These are phyloP conservation scores for Xylaria telfairii DNA, from an alignment of 495 filamentous ascomycete species.

Conservation along the genomic window DNA sequence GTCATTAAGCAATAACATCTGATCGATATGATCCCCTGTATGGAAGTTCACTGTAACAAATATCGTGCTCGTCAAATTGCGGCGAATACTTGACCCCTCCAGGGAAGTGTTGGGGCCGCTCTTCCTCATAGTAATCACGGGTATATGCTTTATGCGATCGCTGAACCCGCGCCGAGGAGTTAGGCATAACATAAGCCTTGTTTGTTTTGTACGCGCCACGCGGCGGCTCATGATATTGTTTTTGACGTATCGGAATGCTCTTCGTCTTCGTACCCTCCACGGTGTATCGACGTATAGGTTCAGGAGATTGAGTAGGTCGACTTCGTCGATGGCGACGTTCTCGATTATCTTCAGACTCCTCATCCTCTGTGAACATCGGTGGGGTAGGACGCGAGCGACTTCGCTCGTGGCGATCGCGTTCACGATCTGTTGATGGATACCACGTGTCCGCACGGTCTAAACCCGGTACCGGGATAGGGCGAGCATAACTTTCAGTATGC, in stretches of 20 bases:
- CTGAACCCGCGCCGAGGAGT: conserved; percentile 30
- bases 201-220: conserved; percentile 30
- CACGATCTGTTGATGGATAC: conserved; percentile 25
- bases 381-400: conserved; percentile 34
- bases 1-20: conserved; percentile 12
- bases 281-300: conserved; percentile 30
- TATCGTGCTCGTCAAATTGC: conserved; percentile 28
- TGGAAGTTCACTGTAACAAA: conserved; percentile 28
- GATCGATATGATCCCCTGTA: conserved; percentile 18
- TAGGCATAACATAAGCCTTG: conserved; percentile 29
- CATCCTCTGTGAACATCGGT: conserved; percentile 30
- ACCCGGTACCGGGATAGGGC: conserved; percentile 26
- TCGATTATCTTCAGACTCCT: conserved; percentile 34
- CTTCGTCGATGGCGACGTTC: conserved; percentile 34
- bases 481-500: conserved; percentile 40
- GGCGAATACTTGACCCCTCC: conserved; percentile 30
- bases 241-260: conserved; percentile 29
- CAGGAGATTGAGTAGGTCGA: conserved; percentile 37
- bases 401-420: conserved; percentile 32
- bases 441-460: conserved; percentile 34
- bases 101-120: conserved; percentile 24
- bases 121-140: conserved; percentile 32
- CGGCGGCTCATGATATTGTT: conserved; percentile 28
- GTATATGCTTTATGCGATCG: conserved; percentile 25
- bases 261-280: conserved; percentile 20